Evolutionary conservation across 2,329 filamentous ascomycete species (phyloP).

Genomic region (Trichoderma gracile): DNA sequence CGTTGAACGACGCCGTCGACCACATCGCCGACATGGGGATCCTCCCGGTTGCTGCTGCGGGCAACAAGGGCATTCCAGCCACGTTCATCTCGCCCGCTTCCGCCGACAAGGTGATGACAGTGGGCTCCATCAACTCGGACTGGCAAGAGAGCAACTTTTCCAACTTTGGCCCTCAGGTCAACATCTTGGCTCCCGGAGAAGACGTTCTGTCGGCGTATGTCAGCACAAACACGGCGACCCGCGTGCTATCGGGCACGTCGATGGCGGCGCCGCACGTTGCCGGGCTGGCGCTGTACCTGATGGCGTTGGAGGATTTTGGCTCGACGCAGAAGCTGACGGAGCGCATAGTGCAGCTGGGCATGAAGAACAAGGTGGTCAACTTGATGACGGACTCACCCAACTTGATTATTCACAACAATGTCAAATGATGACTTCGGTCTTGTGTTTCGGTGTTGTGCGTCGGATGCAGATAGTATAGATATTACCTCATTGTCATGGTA

Average conservation of each 20-base stretch:
- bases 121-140: constrained; percentile 46
- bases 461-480: too few relatives aligned
- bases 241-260: constrained; percentile 57
- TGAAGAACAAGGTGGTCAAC: constrained; percentile 42
- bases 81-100: constrained; percentile 49
- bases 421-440: not conserved
- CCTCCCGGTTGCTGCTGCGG: constrained; percentile 48
- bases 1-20: constrained; percentile 57
- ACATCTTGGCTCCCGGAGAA: constrained; percentile 55
- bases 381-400: constrained; percentile 44
- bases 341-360: constrained; percentile 46
- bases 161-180: constrained; percentile 52
- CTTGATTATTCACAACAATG: constrained; percentile 52
- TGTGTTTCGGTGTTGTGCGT: not conserved
- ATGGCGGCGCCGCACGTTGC: constrained; percentile 64
- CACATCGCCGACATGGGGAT: constrained; percentile 49
- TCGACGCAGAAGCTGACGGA: constrained; percentile 45
- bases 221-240: constrained; percentile 43
- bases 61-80: not conserved
- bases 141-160: constrained; percentile 48
- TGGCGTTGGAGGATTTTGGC: constrained; percentile 44
- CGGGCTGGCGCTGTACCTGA: constrained; percentile 60
- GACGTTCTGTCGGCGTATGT: constrained; percentile 50
- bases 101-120: constrained; percentile 51
- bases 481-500: too few relatives aligned